Evolutionary conservation across 2,329 filamentous ascomycete genomes (phyloP).

Genomic region (Cordyceps fumosorosea): DNA sequence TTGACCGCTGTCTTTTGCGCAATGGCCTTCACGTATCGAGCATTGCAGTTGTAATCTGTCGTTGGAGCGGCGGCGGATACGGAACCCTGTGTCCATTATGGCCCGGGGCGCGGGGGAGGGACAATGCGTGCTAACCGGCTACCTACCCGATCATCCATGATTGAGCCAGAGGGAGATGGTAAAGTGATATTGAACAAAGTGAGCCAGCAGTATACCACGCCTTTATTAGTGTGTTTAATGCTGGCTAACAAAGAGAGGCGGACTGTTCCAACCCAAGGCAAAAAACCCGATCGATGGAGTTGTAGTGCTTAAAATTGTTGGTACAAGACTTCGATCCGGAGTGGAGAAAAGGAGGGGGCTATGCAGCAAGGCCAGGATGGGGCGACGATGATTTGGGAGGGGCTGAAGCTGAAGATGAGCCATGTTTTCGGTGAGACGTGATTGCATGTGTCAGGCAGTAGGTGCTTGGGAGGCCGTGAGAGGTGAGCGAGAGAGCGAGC

Average conservation of each 20-base stretch:
- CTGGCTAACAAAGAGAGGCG: background rate
- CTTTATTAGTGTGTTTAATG: background rate
- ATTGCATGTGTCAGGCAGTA: background rate
- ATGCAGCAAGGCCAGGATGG: background rate
- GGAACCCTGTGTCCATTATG: background rate
- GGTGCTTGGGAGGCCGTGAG: background rate
- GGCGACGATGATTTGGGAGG: background rate
- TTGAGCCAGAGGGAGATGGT: background rate
- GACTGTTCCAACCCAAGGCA: background rate
- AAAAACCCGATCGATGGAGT: conserved; percentile 3
- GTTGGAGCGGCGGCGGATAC: background rate
- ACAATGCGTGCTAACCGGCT: background rate
- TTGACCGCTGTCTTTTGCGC: background rate
- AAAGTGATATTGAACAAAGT: background rate
- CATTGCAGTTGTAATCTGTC: background rate
- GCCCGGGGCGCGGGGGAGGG: background rate
- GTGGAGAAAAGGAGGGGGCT: background rate
- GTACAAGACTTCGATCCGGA: background rate
- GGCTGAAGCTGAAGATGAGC: background rate
- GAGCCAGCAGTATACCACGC: too few species aligned
- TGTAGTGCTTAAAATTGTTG: background rate
- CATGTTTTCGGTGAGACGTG: background rate
- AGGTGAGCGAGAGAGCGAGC: background rate
- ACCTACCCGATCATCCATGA: background rate
- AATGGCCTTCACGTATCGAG: background rate